Conservation (phyloP, 1,284 basidiomycete species). For the Polyporus tsugae region DNA sequence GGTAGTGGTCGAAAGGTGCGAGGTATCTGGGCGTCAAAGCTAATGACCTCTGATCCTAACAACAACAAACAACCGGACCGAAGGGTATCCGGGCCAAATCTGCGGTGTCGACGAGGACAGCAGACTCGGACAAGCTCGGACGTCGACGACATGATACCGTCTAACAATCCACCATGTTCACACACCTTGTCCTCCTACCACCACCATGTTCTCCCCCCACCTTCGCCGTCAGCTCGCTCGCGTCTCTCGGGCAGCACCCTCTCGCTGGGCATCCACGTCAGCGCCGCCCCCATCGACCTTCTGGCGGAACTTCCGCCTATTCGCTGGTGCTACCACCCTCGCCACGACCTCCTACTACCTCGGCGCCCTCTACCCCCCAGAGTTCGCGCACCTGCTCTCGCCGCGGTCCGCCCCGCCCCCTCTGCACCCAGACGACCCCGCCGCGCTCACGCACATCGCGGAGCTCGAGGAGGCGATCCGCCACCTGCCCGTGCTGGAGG, state of each 20-base stretch:
- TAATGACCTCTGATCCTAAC: constrained; percentile 17
- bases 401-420: constrained; percentile 80
- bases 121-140: not conserved
- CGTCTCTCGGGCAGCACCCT: constrained; percentile 19
- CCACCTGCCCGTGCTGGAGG: constrained; percentile 65
- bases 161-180: not conserved
- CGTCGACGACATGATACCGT: not conserved
- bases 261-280: constrained; percentile 28
- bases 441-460: constrained; percentile 66
- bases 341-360: constrained; percentile 51
- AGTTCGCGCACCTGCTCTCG: constrained; percentile 67
- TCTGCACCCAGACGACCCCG: constrained; percentile 64
- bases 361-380: constrained; percentile 73
- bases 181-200: constrained; percentile 19
- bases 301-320: constrained; percentile 29
- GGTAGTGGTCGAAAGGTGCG: not conserved
- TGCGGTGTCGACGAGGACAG: not conserved
- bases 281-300: constrained; percentile 23
- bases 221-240: constrained; percentile 27
- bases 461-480: constrained; percentile 78
- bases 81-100: not conserved
- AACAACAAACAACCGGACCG: constrained; percentile 16
- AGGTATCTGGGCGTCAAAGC: not conserved
- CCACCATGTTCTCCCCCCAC: constrained; percentile 30
- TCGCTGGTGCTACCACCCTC: constrained; percentile 33